Conservation (phyloP, 176 grass and related monocot species). For the Eragrostis nindensis region DNA sequence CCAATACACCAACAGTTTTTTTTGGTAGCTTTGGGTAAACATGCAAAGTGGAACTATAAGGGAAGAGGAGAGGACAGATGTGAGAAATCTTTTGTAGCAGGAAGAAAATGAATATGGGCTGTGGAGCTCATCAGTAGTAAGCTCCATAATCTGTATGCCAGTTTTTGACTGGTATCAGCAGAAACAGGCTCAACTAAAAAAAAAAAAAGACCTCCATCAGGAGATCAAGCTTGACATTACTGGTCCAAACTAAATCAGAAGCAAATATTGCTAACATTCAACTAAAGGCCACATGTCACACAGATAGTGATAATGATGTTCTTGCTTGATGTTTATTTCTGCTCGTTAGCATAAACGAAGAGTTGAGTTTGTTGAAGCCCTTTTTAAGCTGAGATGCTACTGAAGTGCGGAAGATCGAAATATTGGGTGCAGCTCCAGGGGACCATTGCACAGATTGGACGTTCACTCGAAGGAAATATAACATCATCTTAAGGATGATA, state of each 20-base stretch:
- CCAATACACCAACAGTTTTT: neutral
- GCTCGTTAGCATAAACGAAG: neutral
- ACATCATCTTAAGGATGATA: neutral
- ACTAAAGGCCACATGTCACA: neutral
- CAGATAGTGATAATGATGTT: constrained; percentile 24
- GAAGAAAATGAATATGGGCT: neutral
- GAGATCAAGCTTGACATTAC: neutral
- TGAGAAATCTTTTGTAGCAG: too few species aligned
- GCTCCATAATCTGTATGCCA: neutral
- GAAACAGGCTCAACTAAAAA: neutral
- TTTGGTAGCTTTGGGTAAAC: neutral
- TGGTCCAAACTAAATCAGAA: neutral
- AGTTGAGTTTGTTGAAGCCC: neutral
- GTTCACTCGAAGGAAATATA: neutral
- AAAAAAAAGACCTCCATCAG: constrained; percentile 1
- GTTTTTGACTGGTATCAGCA: constrained; percentile 10
- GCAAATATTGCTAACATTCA: neutral
- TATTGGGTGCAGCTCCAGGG: neutral
- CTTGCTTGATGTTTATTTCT: constrained; percentile 3
- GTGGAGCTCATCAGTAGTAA: neutral
- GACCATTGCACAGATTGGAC: neutral
- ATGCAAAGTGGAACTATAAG: neutral
- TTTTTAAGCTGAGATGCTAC: neutral
- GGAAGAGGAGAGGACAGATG: neutral
- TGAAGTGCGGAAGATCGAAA: neutral